Evolutionary conservation across 2,329 filamentous ascomycete species (phyloP).

Genomic region (Fusarium duplospermum): DNA sequence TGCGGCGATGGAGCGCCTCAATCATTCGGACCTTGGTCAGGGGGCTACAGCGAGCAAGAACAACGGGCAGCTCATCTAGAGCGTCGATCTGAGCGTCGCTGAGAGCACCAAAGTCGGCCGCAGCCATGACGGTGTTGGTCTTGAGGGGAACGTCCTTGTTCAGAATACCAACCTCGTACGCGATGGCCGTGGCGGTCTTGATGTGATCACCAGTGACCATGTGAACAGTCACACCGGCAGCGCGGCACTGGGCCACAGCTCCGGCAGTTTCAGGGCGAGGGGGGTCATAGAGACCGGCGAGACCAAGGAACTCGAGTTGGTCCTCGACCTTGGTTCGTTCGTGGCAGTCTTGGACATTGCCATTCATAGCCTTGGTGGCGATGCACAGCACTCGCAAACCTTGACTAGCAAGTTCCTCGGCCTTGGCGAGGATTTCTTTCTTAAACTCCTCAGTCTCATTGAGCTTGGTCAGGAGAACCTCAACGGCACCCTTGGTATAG

Average conservation of each 20-base stretch:
- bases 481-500: constrained; percentile 69
- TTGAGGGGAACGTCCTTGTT: constrained; percentile 49
- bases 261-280: constrained; percentile 74
- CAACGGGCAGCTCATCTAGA: constrained; percentile 70
- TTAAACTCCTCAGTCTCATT: constrained; percentile 60
- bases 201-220: constrained; percentile 79
- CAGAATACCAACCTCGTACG: constrained; percentile 73
- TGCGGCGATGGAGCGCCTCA: constrained; percentile 76
- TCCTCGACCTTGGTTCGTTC: constrained; percentile 67
- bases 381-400: constrained; percentile 78
- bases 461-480: constrained; percentile 66
- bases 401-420: constrained; percentile 68
- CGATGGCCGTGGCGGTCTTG: constrained; percentile 74
- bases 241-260: constrained; percentile 68
- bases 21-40: constrained; percentile 81
- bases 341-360: constrained; percentile 51
- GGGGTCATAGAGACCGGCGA: constrained; percentile 79
- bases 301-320: constrained; percentile 72
- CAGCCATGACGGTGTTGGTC: constrained; percentile 67
- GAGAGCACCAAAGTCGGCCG: constrained; percentile 71
- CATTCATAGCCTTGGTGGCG: constrained; percentile 62
- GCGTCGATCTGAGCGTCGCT: constrained; percentile 72
- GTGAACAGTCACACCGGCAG: constrained; percentile 73
- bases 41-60: constrained; percentile 77
- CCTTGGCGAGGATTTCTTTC: constrained; percentile 58